Base-by-base conservation (phyloP, 2,329 filamentous ascomycete species). In the Alternaria sp. region DNA sequence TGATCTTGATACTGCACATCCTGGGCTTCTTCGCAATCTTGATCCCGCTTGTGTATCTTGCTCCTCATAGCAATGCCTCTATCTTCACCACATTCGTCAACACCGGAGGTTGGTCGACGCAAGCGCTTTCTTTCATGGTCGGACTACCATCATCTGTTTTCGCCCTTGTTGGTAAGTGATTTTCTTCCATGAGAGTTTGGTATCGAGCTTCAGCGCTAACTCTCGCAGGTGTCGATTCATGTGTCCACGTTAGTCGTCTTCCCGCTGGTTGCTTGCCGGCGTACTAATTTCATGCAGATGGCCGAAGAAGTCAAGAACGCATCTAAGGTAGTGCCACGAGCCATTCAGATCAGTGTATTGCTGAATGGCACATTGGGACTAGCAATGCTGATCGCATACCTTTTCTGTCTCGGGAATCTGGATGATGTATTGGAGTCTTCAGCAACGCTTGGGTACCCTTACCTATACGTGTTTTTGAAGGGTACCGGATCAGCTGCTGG, bases 11-110 rank as follows among this genome's bases (percentile, higher is more conserved):
- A 17, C 39, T 84, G 4, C 81, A 83, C 54, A 68, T 83, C n/a
- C 57, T 79, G 13, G 82, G 81, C 2, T 80, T 83, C 58, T 80
- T 84, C 56, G 80, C 75, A 1, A 78, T 83, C 51, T 64, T 84
- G 17, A 78, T 83, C 6, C 54, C 56, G 2, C 37, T 67, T 11
- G 48, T 57, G 3, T 63, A 65, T 45, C 40, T 67, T 31, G 57
- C 54, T 4, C 54, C 53, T 5, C 52, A 61, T n/a, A 61, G 23
- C 31, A 11, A 46, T 33, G 24, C 34, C n/a, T 29, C 26, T 4
- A 80, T 82, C 0, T 81, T 83, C 54, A 73, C 34, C 74, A 17
- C 58, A 71, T 10, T 82, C 81, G 61, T 69, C 68, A 40, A 83
- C 56, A 54, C 64, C n/a, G 80, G 80, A 1, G 75, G 71, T 3